A percentile compares a stretch with the other conserved stretches of the same genome.
Conservation (phyloP, 768 basidiomycete genomes). For the Paxillus ammoniavirescens region DNA sequence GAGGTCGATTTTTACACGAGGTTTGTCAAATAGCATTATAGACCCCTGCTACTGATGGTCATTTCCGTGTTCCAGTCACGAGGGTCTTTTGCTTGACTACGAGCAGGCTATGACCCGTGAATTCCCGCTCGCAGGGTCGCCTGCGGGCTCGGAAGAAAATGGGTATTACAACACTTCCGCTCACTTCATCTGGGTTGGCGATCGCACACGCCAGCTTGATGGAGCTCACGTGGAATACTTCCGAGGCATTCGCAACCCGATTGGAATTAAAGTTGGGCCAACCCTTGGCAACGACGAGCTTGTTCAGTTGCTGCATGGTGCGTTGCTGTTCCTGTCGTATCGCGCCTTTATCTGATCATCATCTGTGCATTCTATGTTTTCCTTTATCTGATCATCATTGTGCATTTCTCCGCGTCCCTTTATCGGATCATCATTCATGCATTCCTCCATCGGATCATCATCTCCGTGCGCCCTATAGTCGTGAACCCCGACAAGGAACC, state of each 20-base stretch:
- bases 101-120: slow-evolving; percentile 88
- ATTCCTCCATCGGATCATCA: neutral
- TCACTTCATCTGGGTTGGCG: slow-evolving; percentile 97
- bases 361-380: neutral
- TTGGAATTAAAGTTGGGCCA: slow-evolving; percentile 96
- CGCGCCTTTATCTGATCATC: neutral
- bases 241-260: slow-evolving; percentile 87
- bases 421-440: neutral
- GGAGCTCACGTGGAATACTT: slow-evolving; percentile 98
- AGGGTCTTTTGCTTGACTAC: slow-evolving; percentile 89
- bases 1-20: slow-evolving; percentile 95
- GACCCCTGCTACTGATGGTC: neutral
- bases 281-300: slow-evolving; percentile 80
- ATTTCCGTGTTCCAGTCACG: slow-evolving; percentile 58
- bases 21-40: slow-evolving; percentile 35
- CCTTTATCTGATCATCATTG: neutral
- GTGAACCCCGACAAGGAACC: slow-evolving; percentile 82
- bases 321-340: slow-evolving; percentile 21
- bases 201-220: slow-evolving; percentile 87
- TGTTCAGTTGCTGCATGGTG: slow-evolving; percentile 71
- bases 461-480: slow-evolving; percentile 42
- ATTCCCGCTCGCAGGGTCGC: slow-evolving; percentile 41
- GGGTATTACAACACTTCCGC: slow-evolving; percentile 88
- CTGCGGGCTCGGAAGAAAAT: slow-evolving; percentile 20
- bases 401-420: neutral